phyloP scores from a whole-genome alignment of 2,329 filamentous ascomycete genomes.

The Penicillium decumbens region DNA sequence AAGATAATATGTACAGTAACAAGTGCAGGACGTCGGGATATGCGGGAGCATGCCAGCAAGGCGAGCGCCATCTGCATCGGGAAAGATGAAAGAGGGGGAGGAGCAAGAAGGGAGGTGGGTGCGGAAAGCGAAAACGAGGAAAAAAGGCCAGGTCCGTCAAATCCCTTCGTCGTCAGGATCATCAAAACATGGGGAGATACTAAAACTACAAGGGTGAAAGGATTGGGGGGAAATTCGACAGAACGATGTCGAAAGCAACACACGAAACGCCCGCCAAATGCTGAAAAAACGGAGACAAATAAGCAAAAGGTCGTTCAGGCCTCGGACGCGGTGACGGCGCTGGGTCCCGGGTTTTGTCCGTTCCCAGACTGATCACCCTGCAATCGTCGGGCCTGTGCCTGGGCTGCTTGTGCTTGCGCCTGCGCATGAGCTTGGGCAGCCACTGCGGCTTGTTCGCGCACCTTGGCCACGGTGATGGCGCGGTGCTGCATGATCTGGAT shows the following conservation, averaged over 20 bases:
- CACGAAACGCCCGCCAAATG: slow-evolving; percentile 36
- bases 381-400: slow-evolving; percentile 40
- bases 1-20: slow-evolving; percentile 39
- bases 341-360: slow-evolving; percentile 28
- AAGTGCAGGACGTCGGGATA: slow-evolving; percentile 19
- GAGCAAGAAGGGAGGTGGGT: slow-evolving; percentile 4
- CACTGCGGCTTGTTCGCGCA: slow-evolving; percentile 40
- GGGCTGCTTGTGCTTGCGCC: slow-evolving; percentile 38
- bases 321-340: slow-evolving; percentile 28
- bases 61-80: slow-evolving; percentile 12
- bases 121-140: slow-evolving; percentile 10
- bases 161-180: slow-evolving; percentile 20
- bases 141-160: slow-evolving; percentile 12
- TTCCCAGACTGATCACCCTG: slow-evolving; percentile 32
- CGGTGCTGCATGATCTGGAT: slow-evolving; percentile 55
- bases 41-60: not conserved
- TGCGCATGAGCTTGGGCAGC: slow-evolving; percentile 44
- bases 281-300: slow-evolving; percentile 19
- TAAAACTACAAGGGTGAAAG: slow-evolving; percentile 31
- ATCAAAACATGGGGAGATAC: slow-evolving; percentile 22
- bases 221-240: slow-evolving; percentile 21
- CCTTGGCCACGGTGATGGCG: slow-evolving; percentile 46
- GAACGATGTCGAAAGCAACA: slow-evolving; percentile 19
- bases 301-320: slow-evolving; percentile 23
- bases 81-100: slow-evolving; percentile 6